Evolutionary conservation across 108 stramenopile species (phyloP), one percentile per base, ranked within the genome.

Genomic region (Stephanodiscus minutulus): DNA sequence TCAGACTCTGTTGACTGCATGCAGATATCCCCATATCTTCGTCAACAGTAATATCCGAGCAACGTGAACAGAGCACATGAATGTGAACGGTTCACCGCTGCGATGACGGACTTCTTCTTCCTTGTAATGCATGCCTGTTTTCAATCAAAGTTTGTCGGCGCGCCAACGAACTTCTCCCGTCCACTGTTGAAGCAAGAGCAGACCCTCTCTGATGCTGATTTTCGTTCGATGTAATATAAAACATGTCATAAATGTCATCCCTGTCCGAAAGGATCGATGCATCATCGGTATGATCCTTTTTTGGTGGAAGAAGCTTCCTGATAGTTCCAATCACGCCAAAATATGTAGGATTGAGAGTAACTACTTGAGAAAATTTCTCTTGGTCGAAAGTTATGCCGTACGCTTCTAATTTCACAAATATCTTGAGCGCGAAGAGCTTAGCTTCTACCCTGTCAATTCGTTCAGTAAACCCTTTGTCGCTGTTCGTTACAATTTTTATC

Each of bases 201-300:
- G 73, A 66, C 18, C 36, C 62, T 21, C 62, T 52, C 53, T 46
- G n/a, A 12, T 55, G 46, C 31, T 72, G 72, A 13, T 70, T 64
- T 47, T 54, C 64, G 7, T 25, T 66, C 31, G 57, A 56, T 57
- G 72, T 35, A 35, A 39, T 72, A 61, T 79, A 72, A 29, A 79
- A 79, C 78, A 79, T 79, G 28, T 79, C 78, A 52, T 68, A 79
- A 0, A 79, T 10, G 58, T 79, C 78, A 64, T 68, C 67, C 49
- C 49, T 56, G n/a, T 76, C 74, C 27, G 66, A 72, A 17, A 55
- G 54, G 10, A 70, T 41, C 13, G 63, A 64, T 36, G 36, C 61
- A 39, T 49, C 41, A 49, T 63, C 66, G 50, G 2, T n/a, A 36
- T 50, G 11, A 9, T 21, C 57, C 13, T 59, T 43, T 18, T 27